These are phyloP conservation scores for Coemansia sp. DNA, from an alignment of 192 early-diverging fungal species.

Conservation along the genomic window DNA sequence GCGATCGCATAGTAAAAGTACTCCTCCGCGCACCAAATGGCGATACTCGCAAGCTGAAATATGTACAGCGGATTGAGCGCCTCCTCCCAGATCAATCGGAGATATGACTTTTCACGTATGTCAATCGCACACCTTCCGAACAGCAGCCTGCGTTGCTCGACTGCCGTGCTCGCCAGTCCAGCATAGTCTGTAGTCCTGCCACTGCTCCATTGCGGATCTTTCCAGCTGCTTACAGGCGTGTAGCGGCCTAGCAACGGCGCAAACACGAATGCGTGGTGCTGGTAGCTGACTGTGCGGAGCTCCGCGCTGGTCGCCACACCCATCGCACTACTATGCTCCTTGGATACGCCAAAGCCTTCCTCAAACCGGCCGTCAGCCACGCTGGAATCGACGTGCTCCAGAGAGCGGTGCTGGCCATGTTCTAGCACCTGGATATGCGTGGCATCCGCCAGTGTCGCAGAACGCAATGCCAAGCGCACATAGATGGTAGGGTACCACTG, in stretches of 20 bases:
- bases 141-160: conserved; percentile 49
- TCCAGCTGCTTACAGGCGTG: conserved; percentile 23
- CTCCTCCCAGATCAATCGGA: conserved; percentile 62
- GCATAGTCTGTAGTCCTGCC: not conserved
- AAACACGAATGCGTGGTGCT: conserved; percentile 37
- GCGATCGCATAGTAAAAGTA: conserved; percentile 93
- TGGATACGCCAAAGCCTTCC: conserved; percentile 1
- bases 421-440: conserved; percentile 5
- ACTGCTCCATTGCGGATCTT: conserved; percentile 27
- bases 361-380: not conserved
- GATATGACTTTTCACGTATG: conserved; percentile 58
- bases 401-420: conserved; percentile 16
- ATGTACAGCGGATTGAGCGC: conserved; percentile 73
- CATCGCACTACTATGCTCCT: not conserved
- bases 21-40: conserved; percentile 78
- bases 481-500: conserved; percentile 23
- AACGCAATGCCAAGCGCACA: conserved; percentile 3
- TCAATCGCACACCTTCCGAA: conserved; percentile 71
- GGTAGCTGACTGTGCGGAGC: conserved; percentile 21
- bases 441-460: conserved; percentile 1
- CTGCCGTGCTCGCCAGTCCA: conserved; percentile 49
- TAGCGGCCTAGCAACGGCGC: conserved; percentile 6
- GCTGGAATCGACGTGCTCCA: conserved; percentile 2
- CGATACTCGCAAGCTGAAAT: conserved; percentile 71
- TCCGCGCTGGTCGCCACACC: not conserved